Base-by-base conservation (phyloP, 176 grass and related monocot genomes). In the Puccinellia tenuiflora region DNA sequence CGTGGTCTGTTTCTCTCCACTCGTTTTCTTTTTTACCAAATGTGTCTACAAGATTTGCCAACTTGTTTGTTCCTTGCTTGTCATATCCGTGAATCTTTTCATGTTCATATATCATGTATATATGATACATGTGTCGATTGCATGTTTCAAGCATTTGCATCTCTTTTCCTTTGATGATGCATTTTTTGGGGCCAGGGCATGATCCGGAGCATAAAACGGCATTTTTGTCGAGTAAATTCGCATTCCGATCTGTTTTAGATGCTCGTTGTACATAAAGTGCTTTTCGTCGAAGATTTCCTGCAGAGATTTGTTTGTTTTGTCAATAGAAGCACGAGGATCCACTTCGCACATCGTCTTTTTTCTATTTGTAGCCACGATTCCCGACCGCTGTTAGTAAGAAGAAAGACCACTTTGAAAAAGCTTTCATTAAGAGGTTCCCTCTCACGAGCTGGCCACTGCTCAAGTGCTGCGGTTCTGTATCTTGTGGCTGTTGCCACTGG, bases 171-270 rank as follows among this genome's bases (percentile, higher is more conserved):
- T 42, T 15, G 10, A 0, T 15, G 10, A 0, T 7, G 12, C 67
- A 8, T 22, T 45, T 72, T 68, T 18, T 5, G 0, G 13, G 42
- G n/a, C n/a, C 8, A 15, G 53, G 0, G 7, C 64, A 43, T 77
- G 79, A 8, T 85, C 31, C 76, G 55, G 73, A 60, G 74, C 67
- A 68, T 75, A 59, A 54, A 38, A 31, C 64, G 30, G 3, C 56
- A 86, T 83, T 80, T 38, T 78, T 45, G 21, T 82, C 55, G 75
- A 83, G 82, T 48, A 54, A 39, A 86, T 57, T 9, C n/a, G 18
- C 37, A 73, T 47, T 74, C 47, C 31, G 8, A 54, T 66, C 65
- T 33, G 67, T 85, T 20, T 20, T 73, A 79, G 65, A 83, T 79
- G 78, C 65, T 35, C 21, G 30, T 82, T 21, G n/a, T 35, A 12